phyloP scores from a whole-genome alignment of 768 basidiomycete genomes.

The Chalciporus chontae region DNA sequence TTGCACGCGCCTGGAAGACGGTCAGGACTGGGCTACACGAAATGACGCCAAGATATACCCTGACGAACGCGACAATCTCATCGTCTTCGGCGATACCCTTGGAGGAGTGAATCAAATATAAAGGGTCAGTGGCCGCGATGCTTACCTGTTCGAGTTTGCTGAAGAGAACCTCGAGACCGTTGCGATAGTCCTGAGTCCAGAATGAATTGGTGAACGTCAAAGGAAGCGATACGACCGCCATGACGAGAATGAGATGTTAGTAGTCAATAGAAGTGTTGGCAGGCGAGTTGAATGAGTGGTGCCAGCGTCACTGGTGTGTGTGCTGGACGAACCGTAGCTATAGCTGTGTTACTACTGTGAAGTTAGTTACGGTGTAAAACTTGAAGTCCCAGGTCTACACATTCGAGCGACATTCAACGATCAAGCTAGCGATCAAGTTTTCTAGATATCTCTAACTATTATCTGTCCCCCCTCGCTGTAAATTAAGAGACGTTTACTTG shows the following conservation, averaged over 20 bases:
- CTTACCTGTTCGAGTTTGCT: constrained; percentile 73
- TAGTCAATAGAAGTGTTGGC: not conserved
- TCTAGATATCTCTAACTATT: too few species aligned
- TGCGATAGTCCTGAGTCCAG: constrained; percentile 90
- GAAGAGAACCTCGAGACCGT: constrained; percentile 76
- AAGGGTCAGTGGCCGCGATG: not conserved
- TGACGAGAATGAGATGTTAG: constrained; percentile 29
- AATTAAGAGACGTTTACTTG: too few species aligned
- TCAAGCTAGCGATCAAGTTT: too few species aligned
- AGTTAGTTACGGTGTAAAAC: too few species aligned
- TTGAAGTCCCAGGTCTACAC: too few species aligned
- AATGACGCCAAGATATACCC: constrained; percentile 46
- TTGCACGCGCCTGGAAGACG: constrained; percentile 61
- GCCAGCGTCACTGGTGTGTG: not conserved
- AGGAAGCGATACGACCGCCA: constrained; percentile 90
- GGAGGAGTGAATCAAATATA: constrained; percentile 14
- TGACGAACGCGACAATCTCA: constrained; percentile 79
- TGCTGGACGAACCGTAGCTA: too few species aligned
- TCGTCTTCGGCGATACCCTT: constrained; percentile 83
- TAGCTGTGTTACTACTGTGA: too few species aligned
- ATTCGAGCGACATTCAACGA: too few species aligned
- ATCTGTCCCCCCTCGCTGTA: too few species aligned
- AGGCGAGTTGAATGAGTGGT: constrained; percentile 14
- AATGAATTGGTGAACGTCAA: constrained; percentile 88
- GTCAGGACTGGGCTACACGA: constrained; percentile 4